Evolutionary conservation across 1,284 basidiomycete species (phyloP).

Genomic region (Inonotus hispidus): DNA sequence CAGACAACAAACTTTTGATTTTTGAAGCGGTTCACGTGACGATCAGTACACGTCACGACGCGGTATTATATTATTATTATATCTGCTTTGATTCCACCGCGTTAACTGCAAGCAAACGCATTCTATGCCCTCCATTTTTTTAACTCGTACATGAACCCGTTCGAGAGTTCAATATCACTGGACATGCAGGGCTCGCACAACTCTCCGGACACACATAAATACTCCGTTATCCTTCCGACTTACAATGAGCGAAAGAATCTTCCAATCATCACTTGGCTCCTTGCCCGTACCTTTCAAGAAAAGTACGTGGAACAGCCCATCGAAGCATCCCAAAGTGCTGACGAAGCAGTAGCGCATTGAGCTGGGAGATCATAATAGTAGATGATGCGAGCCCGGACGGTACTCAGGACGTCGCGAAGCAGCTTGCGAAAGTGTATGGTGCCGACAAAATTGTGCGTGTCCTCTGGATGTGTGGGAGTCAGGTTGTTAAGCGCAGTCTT

Average conservation of each 20-base stretch:
- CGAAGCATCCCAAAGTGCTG: not conserved
- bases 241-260: constrained; percentile 93
- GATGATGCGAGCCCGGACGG: constrained; percentile 92
- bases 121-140: not conserved
- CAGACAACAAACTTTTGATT: too few relatives aligned
- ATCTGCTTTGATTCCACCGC: too few relatives aligned
- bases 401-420: constrained; percentile 79
- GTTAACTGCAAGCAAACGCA: too few relatives aligned
- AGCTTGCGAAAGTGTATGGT: constrained; percentile 75
- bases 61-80: too few relatives aligned
- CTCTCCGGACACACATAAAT: constrained; percentile 63
- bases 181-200: constrained; percentile 58
- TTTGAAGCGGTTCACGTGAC: too few relatives aligned
- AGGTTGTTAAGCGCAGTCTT: not conserved
- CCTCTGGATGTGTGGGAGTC: not conserved
- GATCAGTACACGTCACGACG: not conserved
- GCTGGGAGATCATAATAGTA: constrained; percentile 87
- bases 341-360: constrained; percentile 36
- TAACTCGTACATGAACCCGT: constrained; percentile 51
- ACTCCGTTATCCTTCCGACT: constrained; percentile 87
- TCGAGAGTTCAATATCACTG: constrained; percentile 46
- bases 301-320: constrained; percentile 44
- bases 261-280: constrained; percentile 80
- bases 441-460: constrained; percentile 72
- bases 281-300: constrained; percentile 69